Base-by-base conservation (phyloP, 2,329 filamentous ascomycete genomes). In the Claviceps citrina region DNA sequence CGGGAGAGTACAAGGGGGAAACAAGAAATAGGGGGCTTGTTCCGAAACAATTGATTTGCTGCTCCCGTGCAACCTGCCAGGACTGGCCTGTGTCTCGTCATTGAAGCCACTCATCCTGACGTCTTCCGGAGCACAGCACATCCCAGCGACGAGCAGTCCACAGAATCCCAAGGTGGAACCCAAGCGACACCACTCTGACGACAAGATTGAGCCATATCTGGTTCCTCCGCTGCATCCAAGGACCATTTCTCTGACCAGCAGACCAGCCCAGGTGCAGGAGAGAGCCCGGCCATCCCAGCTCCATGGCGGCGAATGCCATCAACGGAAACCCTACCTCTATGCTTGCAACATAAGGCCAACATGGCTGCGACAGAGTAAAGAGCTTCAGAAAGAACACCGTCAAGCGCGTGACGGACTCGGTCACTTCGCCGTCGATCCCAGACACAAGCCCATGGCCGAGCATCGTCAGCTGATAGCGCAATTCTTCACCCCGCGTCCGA, bases 261-360 rank as follows among this genome's bases (percentile, higher is more conserved):
- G 22, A 27, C 33, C 40, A 32, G 25, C 37, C 26, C 15, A 28
- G 7, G 22, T 28, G 16, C 43, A 35, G 32, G 31, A 50, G 20
- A 19, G 40, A 40, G n/a, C 13, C 36, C 4, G 65, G 58, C 26
- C 68, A 48, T 18, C 61, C 66, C n/a, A 78, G 55, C 42, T 87
- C 84, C 10, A 85, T 49, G 1, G 71, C 74, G 7, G 84, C 84
- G 7, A 89, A 56, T 3, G 71, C 59, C 4, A 93, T 61, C 2
- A 93, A 62, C 3, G 81, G 76, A 47, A 80, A 77, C 4, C 76
- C 66, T 4, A 86, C 60, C 56, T 71, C 71, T 6, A 74, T 64
- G 33, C 71, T 78, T n/a, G 74, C 67, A 32, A 76, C 75, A 42
- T 78, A 77, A 0, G 85, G 85, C 54, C 75, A 76, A 56, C 86